Evolutionary conservation across 148 eudicot species (phyloP).

Genomic region (Chenopodium berlandieri): DNA sequence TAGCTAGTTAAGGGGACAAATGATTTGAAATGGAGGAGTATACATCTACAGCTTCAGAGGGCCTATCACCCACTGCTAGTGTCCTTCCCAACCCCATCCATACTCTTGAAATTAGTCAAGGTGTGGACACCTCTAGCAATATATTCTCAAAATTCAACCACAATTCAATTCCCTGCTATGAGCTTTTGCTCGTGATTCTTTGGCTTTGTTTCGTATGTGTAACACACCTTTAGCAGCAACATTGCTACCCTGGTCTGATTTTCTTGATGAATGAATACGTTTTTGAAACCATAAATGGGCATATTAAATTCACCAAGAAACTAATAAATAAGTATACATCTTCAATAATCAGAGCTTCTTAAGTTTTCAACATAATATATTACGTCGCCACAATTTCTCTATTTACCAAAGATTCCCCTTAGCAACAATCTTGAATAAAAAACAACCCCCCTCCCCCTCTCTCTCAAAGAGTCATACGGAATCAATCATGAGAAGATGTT

Average conservation of each 20-base stretch:
- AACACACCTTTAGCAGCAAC: not conserved
- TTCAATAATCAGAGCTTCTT: not conserved
- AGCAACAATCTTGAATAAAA: not conserved
- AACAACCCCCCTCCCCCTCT: not conserved
- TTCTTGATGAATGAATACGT: not conserved
- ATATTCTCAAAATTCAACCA: not conserved
- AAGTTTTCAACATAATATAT: not conserved
- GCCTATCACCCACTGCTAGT: not conserved
- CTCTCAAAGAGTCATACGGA: not conserved
- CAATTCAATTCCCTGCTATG: not conserved
- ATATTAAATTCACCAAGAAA: not conserved
- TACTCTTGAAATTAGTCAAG: not conserved
- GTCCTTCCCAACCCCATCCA: not conserved
- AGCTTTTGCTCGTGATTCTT: not conserved
- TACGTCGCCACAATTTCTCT: not conserved
- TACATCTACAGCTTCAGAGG: not conserved
- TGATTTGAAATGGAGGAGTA: not conserved
- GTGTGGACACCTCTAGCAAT: not conserved
- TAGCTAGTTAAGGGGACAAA: not conserved
- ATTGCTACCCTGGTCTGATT: not conserved
- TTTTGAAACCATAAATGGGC: not conserved
- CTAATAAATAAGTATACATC: not conserved
- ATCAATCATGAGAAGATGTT: not conserved
- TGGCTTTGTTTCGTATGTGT: not conserved
- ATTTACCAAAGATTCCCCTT: too few species aligned